Percentiles rank a stretch among this genome's conserved stretches.
Conservation (phyloP, 2,329 filamentous ascomycete genomes). For the Aspergillus sp. region DNA sequence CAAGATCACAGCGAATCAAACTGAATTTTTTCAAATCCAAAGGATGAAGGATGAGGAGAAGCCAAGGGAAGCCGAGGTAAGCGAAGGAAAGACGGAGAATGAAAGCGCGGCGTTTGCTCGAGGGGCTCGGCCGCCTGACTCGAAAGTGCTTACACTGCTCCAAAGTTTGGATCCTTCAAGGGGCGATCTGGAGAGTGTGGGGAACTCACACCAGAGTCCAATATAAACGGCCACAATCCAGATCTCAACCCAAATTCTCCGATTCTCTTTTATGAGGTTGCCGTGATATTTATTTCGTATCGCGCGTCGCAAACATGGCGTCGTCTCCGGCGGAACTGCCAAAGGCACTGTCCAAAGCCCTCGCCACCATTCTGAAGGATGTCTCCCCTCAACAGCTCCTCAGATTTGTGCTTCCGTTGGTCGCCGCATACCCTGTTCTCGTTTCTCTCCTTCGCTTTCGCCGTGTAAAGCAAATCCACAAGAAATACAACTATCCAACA, state of each 20-base stretch:
- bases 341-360: background rate
- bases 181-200: background rate
- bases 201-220: background rate
- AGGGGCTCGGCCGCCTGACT: background rate
- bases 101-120: background rate
- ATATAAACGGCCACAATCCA: background rate
- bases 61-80: background rate
- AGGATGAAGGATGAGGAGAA: background rate
- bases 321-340: background rate
- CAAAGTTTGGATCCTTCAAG: background rate
- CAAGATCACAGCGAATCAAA: background rate
- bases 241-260: background rate
- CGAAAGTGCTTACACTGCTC: background rate
- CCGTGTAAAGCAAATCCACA: constrained; percentile 43
- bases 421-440: constrained; percentile 35
- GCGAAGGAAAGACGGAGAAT: background rate
- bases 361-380: constrained; percentile 3
- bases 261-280: background rate
- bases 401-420: constrained; percentile 27
- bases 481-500: constrained; percentile 51
- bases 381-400: constrained; percentile 24
- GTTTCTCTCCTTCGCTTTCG: constrained; percentile 36
- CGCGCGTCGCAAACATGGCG: background rate
- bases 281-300: background rate
- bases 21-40: background rate